Conservation (phyloP, 2,329 filamentous ascomycete species). For the Paraconiothyrium brasiliense region DNA sequence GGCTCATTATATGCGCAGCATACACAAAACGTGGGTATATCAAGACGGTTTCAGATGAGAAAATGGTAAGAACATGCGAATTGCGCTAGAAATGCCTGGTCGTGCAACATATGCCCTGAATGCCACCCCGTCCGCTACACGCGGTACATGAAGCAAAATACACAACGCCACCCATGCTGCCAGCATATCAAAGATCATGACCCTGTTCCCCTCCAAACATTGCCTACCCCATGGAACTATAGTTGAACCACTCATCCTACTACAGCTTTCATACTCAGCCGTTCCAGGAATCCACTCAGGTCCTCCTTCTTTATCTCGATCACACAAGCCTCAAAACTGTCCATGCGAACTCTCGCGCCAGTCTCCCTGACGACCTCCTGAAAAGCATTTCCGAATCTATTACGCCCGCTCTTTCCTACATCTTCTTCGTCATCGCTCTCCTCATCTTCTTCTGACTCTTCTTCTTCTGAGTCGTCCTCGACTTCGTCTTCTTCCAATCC, state of each 20-base stretch:
- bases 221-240: not conserved
- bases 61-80: not conserved
- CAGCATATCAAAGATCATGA: not conserved
- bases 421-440: conserved; percentile 65
- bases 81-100: conserved; percentile 11
- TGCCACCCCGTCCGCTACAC: not conserved
- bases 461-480: conserved; percentile 67
- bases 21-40: not conserved
- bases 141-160: conserved; percentile 2
- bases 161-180: conserved; percentile 5
- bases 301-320: conserved; percentile 99
- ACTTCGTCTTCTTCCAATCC: conserved; percentile 69
- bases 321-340: conserved; percentile 97
- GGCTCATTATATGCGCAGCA: not conserved
- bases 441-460: conserved; percentile 54
- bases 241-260: conserved; percentile 56
- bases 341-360: conserved; percentile 86
- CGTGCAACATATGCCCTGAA: conserved; percentile 1
- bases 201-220: conserved; percentile 1
- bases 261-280: conserved; percentile 89
- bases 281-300: conserved; percentile 87
- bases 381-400: conserved; percentile 93
- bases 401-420: conserved; percentile 76
- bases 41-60: not conserved
- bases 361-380: conserved; percentile 95